Base-by-base conservation (phyloP, 139 green algal species). In the Asterochloris sp. region DNA sequence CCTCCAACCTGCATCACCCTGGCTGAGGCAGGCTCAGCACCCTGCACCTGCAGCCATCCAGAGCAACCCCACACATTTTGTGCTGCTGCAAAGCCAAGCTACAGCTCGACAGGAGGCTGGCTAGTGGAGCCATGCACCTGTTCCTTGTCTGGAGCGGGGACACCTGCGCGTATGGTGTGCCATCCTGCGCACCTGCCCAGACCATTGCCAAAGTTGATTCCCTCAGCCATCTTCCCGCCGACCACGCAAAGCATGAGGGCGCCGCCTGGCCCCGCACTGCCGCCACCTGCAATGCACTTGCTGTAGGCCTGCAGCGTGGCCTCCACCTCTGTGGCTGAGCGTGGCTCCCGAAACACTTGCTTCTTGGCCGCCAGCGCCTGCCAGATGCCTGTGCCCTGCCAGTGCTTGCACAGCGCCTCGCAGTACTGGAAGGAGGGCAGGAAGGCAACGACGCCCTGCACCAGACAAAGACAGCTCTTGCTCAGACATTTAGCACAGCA, bases 201-300 rank as follows among this genome's bases (percentile, higher is more conserved):
- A 8, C 91, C 92, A 84, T 99, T 95, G 8, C 93, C 96, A 90
- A 99, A 99, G 89, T 99, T 99, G 91, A 99, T 99, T 12, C 97
- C 97, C 81, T 99, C 97, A 12, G 91, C 93, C 83, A 99, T 91
- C 85, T 98, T 98, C 29, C 90, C 97, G 10, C 97, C 97, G 62
- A 99, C 92, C 73, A 99, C 97, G 74, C 89, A 95, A 79, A 99
- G 86, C 83, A 99, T 83, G 62, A 99, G 29, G 11, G 95, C 96
- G 4, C 96, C 94, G 16, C 24, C 26, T 12, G 61, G 23, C 61
- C 69, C 27, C 21, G 54, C 21, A 61, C 15, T 61, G 62, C 80
- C 78, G 60, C 62, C 64, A 61, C 47, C 54, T 62, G 13, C 24
- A 21, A 89, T 85, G 74, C 84, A 85, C 16, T 29, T 80, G 0